These are phyloP conservation scores for Clarireedia sp. DNA, from an alignment of 2,329 filamentous ascomycete species.

Conservation along the genomic window DNA sequence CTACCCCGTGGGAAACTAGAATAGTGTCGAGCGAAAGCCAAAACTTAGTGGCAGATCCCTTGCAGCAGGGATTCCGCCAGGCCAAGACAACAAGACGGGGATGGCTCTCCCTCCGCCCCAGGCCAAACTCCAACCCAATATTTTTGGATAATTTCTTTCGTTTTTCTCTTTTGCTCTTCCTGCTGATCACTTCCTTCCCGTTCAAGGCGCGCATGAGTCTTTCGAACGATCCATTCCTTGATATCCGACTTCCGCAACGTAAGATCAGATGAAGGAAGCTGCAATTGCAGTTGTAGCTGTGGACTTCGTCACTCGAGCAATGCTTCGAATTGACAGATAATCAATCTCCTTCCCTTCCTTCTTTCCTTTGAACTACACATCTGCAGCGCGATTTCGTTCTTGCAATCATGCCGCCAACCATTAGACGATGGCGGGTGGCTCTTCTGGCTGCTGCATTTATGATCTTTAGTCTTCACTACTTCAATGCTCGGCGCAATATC, in stretches of 20 bases:
- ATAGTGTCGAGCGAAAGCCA: neutral
- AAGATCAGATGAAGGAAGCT: neutral
- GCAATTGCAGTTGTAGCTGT: neutral
- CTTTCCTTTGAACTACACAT: neutral
- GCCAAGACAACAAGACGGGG: too few relatives aligned
- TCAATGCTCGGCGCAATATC: slow-evolving; percentile 15
- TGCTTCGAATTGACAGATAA: slow-evolving; percentile 7
- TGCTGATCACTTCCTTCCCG: neutral
- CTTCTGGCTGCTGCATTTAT: slow-evolving; percentile 18
- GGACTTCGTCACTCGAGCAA: neutral
- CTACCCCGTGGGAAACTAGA: too few relatives aligned
- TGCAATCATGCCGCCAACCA: slow-evolving; percentile 15
- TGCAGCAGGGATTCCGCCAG: neutral
- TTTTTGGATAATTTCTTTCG: too few relatives aligned
- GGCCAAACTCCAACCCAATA: too few relatives aligned
- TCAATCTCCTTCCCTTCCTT: neutral
- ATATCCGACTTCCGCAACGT: neutral
- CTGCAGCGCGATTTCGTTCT: neutral
- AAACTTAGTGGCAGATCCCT: neutral
- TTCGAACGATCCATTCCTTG: slow-evolving; percentile 5
- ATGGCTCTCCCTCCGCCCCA: neutral
- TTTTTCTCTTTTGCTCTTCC: neutral
- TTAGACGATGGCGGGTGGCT: slow-evolving; percentile 23
- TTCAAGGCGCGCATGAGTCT: neutral
- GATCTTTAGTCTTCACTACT: slow-evolving; percentile 22